Percentiles rank a stretch among this genome's conserved stretches.
Conservation (phyloP, 2,329 filamentous ascomycete genomes). For the Teratosphaeria epicoccoides region DNA sequence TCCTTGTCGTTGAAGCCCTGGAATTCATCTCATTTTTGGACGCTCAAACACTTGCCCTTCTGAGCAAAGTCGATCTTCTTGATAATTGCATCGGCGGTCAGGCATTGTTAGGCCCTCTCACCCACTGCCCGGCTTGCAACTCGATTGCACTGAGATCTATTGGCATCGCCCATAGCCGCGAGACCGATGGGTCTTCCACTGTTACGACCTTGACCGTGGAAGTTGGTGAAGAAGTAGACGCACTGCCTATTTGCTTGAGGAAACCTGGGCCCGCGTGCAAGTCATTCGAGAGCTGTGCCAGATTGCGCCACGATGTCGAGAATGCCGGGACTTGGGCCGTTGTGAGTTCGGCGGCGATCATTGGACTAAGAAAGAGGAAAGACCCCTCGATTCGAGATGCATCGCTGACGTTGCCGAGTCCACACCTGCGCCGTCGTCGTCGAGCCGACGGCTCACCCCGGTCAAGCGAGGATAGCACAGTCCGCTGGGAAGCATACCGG, state of each 20-base stretch:
- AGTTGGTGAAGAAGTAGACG: constrained; percentile 39
- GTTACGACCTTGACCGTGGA: constrained; percentile 40
- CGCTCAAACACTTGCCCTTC: constrained; percentile 8
- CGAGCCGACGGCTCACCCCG: neutral
- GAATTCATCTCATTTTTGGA: constrained; percentile 12
- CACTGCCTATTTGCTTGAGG: constrained; percentile 46
- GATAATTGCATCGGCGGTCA: constrained; percentile 1
- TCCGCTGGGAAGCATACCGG: constrained; percentile 45
- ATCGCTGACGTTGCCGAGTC: neutral
- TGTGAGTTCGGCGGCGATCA: constrained; percentile 48
- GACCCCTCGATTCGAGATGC: neutral
- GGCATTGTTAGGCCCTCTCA: constrained; percentile 18
- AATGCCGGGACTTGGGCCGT: constrained; percentile 57
- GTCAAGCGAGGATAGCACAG: constrained; percentile 8
- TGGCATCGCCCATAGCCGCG: constrained; percentile 39
- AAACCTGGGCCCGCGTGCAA: constrained; percentile 19
- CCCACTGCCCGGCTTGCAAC: constrained; percentile 42
- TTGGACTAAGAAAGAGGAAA: constrained; percentile 48
- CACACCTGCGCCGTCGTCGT: constrained; percentile 3
- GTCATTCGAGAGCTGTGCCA: constrained; percentile 33
- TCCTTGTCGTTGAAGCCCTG: constrained; percentile 13
- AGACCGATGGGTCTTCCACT: neutral
- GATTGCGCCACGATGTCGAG: constrained; percentile 44
- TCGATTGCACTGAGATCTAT: constrained; percentile 50
- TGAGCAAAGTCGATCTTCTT: constrained; percentile 10